Evolutionary conservation across 78 protist genomes (phyloP), one percentile per base, ranked within the genome.

Genomic region (Cavenderia fasciculata): DNA sequence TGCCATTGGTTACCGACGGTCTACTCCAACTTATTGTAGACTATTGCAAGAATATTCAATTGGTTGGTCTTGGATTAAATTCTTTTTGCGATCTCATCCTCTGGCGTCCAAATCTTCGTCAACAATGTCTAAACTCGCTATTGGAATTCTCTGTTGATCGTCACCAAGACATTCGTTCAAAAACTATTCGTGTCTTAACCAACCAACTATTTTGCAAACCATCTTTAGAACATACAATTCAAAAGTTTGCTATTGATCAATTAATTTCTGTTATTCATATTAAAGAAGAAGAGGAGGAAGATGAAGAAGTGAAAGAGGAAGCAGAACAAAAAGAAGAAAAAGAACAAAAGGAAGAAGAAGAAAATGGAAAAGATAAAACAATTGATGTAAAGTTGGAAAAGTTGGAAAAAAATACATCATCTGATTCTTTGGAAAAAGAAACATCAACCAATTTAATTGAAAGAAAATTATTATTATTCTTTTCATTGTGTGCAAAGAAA

Each of bases 51-150:
- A 69, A 68, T 40, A 57, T 19, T 14, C 40, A 49, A 11, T 56
- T 74, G 59, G 23, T 68, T 29, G n/a, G 40, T 18, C 38, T 68
- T 3, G 74, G 78, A 18, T 44, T 82, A 16, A 72, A 49, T 40
- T 68, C 51, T n/a, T 29, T 82, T 1, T 38, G 61, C 31, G 73
- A 56, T 68, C 25, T 82, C 27, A 52, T 82, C 2, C 1, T 82
- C 12, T 82, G 78, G 78, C 44, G 90, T 54, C 90, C 90, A 29
- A 59, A 27, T 29, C 52, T 57, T 1, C 41, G 90, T 16, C 41
- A 33, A 23, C 23, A 68, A 16, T 82, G 90, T 57, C 34, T 82
- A n/a, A 51, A 52, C 27, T 49, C 51, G 65, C 49, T 82, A 31
- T 68, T 82, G 4, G 49, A 69, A 6, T 69, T 62, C 49, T 21